Conservation (phyloP, 176 grass and related monocot species). For the Zoysia japonica region DNA sequence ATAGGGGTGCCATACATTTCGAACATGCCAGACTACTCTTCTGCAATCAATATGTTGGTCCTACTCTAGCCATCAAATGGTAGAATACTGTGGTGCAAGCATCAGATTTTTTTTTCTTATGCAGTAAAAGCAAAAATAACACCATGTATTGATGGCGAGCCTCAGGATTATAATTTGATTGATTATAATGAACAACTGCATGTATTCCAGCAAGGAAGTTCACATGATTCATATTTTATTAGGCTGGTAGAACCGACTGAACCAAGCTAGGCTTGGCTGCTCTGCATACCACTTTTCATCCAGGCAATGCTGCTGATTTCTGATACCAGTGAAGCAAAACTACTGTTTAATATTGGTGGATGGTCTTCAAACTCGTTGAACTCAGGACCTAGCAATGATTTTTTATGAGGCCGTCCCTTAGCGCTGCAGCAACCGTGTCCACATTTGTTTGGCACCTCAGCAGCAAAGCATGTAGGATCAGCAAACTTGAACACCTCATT, state of each 20-base stretch:
- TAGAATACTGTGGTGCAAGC: neutral
- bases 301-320: conserved; percentile 98
- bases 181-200: conserved; percentile 19
- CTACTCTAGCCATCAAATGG: neutral
- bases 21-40: neutral
- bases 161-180: conserved; percentile 22
- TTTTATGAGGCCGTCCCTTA: conserved; percentile 28
- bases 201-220: conserved; percentile 34
- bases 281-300: conserved; percentile 82
- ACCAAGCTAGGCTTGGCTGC: conserved; percentile 47
- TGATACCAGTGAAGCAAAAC: conserved; percentile 71
- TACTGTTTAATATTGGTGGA: conserved; percentile 61
- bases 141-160: neutral
- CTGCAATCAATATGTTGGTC: too few relatives aligned
- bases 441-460: conserved; percentile 74
- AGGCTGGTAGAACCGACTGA: conserved; percentile 46
- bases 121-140: neutral
- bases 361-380: conserved; percentile 87
- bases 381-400: conserved; percentile 85
- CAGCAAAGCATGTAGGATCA: conserved; percentile 44
- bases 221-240: conserved; percentile 31
- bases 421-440: conserved; percentile 70
- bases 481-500: conserved; percentile 53
- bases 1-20: neutral
- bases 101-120: conserved; percentile 1